Evolutionary conservation across 257 asterid genomes (phyloP), one percentile per base, ranked within the genome.

Genomic region (Jacaranda copaia): DNA sequence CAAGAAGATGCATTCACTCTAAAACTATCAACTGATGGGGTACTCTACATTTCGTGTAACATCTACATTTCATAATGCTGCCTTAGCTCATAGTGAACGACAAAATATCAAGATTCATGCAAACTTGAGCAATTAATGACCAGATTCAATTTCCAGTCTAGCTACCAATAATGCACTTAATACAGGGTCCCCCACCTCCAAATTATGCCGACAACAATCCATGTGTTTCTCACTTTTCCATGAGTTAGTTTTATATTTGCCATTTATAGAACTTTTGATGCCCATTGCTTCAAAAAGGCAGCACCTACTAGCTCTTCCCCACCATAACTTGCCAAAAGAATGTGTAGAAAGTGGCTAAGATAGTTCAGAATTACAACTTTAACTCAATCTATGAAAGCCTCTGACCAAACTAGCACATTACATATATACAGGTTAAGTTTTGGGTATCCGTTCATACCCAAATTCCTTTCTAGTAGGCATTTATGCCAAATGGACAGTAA

Each of bases 41-140:
- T 69, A n/a, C 16, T 69, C 32, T n/a, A 51, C 36, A 70, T 52
- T 38, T 56, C 66, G 39, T 55, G 10, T 25, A n/a, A 32, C 25
- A 38, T 69, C 32, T n/a, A 51, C 36, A 70, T 52, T 38, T 56
- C 66, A 56, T 55, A 16, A 38, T 49, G 35, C 39, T 51, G 14
- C 62, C 61, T 53, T 35, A 8, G 75, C 75, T 52, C 75, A 32
- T 8, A 16, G 51, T 48, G 36, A 52, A 36, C 52, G 36, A 36
- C 74, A 70, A 12, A 32, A 51, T 51, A 52, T 51, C 49, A 57
- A 51, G 74, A 60, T 51, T 52, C 48, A 51, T 52, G 35, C 35
- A 51, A 68, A 39, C 36, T 13, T 16, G 18, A 7, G 73, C 13
- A 68, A 68, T 13, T 7, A 68, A 48, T 68, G 60, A 25, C 45